These are phyloP conservation scores for Podospora fimiseda DNA, from an alignment of 495 filamentous ascomycete genomes.

Conservation along the genomic window DNA sequence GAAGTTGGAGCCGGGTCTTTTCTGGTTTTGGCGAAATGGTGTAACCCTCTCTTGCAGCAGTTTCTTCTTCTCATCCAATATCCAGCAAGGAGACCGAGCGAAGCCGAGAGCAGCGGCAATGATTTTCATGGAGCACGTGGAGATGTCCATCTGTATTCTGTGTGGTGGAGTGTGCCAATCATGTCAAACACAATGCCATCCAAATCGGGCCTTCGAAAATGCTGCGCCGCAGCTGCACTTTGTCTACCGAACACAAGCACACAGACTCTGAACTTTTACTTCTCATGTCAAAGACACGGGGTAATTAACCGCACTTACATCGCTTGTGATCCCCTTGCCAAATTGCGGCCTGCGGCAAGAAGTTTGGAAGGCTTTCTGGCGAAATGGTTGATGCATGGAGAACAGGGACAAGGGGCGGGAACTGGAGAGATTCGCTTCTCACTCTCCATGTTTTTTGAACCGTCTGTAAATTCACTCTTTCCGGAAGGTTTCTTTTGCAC, in stretches of 20 bases:
- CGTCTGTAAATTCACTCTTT: not conserved
- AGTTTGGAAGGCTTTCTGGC: not conserved
- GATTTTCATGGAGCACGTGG: not conserved
- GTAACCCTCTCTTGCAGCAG: not conserved
- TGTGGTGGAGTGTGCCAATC: not conserved
- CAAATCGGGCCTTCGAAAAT: not conserved
- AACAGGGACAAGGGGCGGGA: not conserved
- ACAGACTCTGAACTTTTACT: not conserved
- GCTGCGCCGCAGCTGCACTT: not conserved
- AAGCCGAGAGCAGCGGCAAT: too few relatives aligned
- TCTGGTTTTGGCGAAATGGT: not conserved
- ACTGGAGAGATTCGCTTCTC: not conserved
- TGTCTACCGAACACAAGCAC: not conserved
- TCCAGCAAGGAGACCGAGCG: too few relatives aligned
- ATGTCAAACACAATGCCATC: not conserved
- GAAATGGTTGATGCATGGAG: not conserved
- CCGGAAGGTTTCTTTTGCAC: constrained; percentile 3
- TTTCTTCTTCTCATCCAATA: too few relatives aligned
- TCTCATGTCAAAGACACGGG: too few relatives aligned
- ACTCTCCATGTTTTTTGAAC: not conserved
- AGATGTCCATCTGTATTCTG: not conserved
- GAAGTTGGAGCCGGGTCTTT: not conserved
- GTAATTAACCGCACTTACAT: not conserved
- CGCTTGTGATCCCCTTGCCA: not conserved
- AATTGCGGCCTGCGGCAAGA: not conserved